Evolutionary conservation across 257 asterid genomes (phyloP).

Genomic region (Solanum pinnatisectum): DNA sequence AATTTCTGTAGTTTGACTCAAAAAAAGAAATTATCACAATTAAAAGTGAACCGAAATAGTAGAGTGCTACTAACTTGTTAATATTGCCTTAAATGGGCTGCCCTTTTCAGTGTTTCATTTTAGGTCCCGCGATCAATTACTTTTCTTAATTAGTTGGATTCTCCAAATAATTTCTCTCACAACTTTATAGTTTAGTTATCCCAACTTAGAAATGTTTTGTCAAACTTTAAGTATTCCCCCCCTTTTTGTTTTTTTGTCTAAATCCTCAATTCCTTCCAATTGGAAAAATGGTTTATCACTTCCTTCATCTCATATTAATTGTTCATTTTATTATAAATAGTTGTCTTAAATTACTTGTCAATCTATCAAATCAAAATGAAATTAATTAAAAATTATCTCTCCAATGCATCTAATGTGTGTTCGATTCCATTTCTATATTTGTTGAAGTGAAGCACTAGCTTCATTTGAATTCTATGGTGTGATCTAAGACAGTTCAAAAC

Average conservation of each 20-base stretch:
- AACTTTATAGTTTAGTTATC: background rate
- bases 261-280: background rate
- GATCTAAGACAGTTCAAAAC: background rate
- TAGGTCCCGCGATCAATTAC: background rate
- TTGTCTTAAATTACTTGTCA: no score
- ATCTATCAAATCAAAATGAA: background rate
- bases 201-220: background rate
- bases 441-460: no score
- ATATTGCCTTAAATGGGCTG: background rate
- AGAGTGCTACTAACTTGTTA: background rate
- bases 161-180: background rate
- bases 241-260: no score
- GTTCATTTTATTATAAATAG: no score
- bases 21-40: no score
- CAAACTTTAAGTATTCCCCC: background rate
- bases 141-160: background rate
- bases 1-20: no score
- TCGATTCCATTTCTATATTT: background rate
- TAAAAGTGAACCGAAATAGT: no score
- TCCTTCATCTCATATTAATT: no score
- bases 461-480: background rate
- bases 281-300: no score
- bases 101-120: background rate
- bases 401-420: background rate
- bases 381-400: background rate